phyloP scores from a whole-genome alignment of 139 green algal genomes.

The Micromonas commoda region DNA sequence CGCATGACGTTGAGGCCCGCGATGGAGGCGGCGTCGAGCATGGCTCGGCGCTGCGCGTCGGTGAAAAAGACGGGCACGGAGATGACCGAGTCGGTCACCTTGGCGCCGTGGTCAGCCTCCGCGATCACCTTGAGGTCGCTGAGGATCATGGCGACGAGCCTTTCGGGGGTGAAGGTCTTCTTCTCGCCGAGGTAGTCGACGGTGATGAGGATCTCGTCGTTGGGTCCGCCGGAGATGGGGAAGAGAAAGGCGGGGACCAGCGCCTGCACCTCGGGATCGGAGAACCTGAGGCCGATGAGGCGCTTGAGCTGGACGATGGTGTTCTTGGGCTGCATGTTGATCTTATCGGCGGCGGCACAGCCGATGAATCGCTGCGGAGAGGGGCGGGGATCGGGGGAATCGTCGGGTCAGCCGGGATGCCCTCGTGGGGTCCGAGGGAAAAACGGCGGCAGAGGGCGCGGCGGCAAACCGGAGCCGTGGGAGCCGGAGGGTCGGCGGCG shows the following conservation, averaged over 20 bases:
- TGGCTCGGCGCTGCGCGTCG: constrained; percentile 43
- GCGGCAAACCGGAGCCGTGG: no score
- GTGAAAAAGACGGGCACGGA: constrained; percentile 82
- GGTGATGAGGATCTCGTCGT: constrained; percentile 66
- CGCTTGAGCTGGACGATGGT: constrained; percentile 88
- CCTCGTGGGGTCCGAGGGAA: background rate
- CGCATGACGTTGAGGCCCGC: constrained; percentile 83
- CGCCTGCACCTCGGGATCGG: constrained; percentile 68
- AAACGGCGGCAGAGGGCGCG: background rate
- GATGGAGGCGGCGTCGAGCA: constrained; percentile 53
- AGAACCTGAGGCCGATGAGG: constrained; percentile 83
- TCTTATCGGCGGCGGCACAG: constrained; percentile 60
- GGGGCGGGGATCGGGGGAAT: background rate
- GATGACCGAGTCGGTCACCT: constrained; percentile 86
- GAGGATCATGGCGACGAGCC: constrained; percentile 85
- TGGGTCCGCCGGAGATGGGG: constrained; percentile 57
- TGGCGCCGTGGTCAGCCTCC: constrained; percentile 67
- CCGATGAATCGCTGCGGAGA: constrained; percentile 60
- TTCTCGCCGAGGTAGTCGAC: constrained; percentile 68
- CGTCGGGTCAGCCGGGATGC: background rate
- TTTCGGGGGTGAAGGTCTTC: constrained; percentile 49
- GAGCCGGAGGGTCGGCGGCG: no score
- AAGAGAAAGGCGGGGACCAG: constrained; percentile 70
- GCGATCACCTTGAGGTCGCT: constrained; percentile 84
- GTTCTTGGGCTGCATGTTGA: constrained; percentile 87